Conservation (phyloP, 192 early-diverging fungal genomes). For the Backusella tuberculispora region DNA sequence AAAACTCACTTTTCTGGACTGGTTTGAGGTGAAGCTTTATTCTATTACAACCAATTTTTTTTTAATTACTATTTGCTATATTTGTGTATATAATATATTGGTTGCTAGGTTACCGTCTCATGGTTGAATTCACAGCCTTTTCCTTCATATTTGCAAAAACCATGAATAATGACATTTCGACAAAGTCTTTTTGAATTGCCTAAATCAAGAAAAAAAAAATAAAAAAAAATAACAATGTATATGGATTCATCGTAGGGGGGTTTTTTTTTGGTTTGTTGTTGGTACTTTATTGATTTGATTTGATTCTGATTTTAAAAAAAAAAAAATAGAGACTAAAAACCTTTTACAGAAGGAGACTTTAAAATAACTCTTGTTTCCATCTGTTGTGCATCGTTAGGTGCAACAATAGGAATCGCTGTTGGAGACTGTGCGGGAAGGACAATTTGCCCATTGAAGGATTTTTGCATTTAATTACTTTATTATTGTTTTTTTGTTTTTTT, state of each 20-base stretch:
- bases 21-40: constrained; percentile 19
- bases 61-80: neutral
- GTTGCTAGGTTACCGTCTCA: constrained; percentile 55
- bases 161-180: constrained; percentile 82
- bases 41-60: neutral
- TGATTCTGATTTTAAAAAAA: neutral
- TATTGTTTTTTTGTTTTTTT: neutral
- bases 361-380: constrained; percentile 9
- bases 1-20: constrained; percentile 34
- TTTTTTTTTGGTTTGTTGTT: neutral
- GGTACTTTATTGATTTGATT: neutral
- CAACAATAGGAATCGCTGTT: constrained; percentile 41
- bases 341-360: constrained; percentile 23
- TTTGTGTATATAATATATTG: neutral
- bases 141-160: constrained; percentile 81
- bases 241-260: too few species aligned
- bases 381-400: constrained; percentile 22
- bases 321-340: neutral
- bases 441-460: constrained; percentile 32
- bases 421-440: constrained; percentile 31
- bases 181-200: constrained; percentile 52
- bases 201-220: neutral
- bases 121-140: constrained; percentile 87
- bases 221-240: neutral
- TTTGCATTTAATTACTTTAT: constrained; percentile 9